Conservation (phyloP, 768 basidiomycete genomes). For the Pleurotus tuber-regium region DNA sequence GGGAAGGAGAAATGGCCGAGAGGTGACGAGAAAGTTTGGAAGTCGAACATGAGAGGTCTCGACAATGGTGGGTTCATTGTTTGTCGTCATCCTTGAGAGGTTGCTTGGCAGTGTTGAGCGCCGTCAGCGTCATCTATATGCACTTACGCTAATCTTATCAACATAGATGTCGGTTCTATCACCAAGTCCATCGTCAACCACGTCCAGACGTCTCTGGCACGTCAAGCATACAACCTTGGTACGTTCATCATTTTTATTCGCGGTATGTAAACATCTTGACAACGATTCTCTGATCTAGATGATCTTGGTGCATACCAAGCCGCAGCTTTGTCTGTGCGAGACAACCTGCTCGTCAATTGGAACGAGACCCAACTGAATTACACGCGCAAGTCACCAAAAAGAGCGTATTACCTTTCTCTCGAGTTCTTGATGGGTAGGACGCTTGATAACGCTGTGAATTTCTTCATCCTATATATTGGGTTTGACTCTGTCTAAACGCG, state of each 20-base stretch:
- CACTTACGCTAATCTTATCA: conserved; percentile 6
- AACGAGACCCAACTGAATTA: conserved; percentile 76
- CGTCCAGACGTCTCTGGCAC: conserved; percentile 86
- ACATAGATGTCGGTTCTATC: conserved; percentile 59
- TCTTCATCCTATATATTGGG: conserved; percentile 49
- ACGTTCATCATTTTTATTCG: conserved; percentile 15
- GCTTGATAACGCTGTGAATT: conserved; percentile 59
- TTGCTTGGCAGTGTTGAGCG: conserved; percentile 11
- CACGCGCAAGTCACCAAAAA: conserved; percentile 81
- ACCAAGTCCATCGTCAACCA: conserved; percentile 78
- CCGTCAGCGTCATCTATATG: neutral
- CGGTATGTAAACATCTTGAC: conserved; percentile 3
- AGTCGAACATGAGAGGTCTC: conserved; percentile 52
- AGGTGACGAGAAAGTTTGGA: conserved; percentile 78
- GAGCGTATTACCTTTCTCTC: conserved; percentile 93
- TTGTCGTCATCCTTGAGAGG: conserved; percentile 3
- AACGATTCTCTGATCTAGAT: conserved; percentile 34
- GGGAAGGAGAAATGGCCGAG: conserved; percentile 86
- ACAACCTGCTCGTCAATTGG: conserved; percentile 89
- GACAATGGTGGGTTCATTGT: conserved; percentile 45
- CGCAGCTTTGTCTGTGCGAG: conserved; percentile 81
- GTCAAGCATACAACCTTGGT: conserved; percentile 88
- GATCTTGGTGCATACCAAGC: conserved; percentile 90
- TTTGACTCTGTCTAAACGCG: too few relatives aligned
- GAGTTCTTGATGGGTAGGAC: conserved; percentile 90